Evolutionary conservation across 352 stramenopile species (phyloP).

Genomic region (Thraustotheca clavata): DNA sequence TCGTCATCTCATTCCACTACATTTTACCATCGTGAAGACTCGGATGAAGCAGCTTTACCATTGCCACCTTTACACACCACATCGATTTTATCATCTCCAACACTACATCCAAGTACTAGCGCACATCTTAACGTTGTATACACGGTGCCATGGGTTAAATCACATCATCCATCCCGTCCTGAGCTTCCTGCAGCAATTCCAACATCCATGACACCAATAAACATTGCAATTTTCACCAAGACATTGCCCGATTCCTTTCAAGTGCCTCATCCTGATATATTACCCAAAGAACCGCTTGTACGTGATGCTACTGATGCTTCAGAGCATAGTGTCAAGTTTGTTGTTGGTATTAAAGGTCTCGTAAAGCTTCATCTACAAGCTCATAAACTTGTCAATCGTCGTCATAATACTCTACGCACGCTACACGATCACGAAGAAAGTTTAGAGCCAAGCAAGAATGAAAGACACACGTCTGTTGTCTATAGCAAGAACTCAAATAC

Average conservation of each 20-base stretch:
- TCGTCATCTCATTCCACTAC: constrained; percentile 29
- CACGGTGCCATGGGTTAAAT: constrained; percentile 47
- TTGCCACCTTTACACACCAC: constrained; percentile 37
- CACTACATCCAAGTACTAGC: constrained; percentile 48
- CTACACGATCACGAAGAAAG: neutral
- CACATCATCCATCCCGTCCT: constrained; percentile 33
- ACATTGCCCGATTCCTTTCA: constrained; percentile 35
- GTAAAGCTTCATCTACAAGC: constrained; percentile 6
- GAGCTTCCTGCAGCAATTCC: constrained; percentile 33
- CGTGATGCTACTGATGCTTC: constrained; percentile 28
- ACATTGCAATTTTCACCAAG: constrained; percentile 18
- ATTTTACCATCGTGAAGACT: constrained; percentile 28
- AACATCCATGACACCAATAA: constrained; percentile 1
- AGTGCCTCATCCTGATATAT: constrained; percentile 45
- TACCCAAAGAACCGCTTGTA: constrained; percentile 45
- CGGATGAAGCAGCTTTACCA: constrained; percentile 24
- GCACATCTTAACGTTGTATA: constrained; percentile 49
- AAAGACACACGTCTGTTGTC: no score
- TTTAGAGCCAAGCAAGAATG: no score
- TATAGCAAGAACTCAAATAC: no score
- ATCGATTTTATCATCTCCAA: constrained; percentile 47
- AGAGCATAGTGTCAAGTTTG: neutral
- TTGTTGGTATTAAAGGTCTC: constrained; percentile 16
- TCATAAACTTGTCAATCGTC: neutral
- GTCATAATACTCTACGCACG: neutral